Evolutionary conservation across 768 basidiomycete genomes (phyloP).

Genomic region (Lactarius trivialis): DNA sequence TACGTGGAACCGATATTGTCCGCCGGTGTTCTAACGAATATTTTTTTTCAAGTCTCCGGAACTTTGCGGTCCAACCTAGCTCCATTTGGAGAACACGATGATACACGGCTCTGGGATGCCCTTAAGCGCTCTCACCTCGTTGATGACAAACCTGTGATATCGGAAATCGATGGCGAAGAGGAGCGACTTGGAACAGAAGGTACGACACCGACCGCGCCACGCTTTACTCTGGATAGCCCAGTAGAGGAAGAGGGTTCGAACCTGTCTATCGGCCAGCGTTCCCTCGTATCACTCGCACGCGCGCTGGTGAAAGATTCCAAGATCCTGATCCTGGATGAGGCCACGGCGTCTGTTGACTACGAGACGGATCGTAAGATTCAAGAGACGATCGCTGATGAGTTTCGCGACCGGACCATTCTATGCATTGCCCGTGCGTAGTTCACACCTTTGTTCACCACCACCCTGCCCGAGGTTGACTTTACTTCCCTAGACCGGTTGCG

Average conservation of each 20-base stretch:
- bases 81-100: slow-evolving; percentile 77
- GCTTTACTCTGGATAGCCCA: slow-evolving; percentile 76
- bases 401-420: slow-evolving; percentile 75
- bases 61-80: slow-evolving; percentile 84
- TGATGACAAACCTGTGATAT: slow-evolving; percentile 37
- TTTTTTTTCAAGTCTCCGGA: slow-evolving; percentile 54
- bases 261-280: slow-evolving; percentile 74
- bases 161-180: slow-evolving; percentile 31
- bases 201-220: slow-evolving; percentile 24
- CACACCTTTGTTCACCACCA: background rate
- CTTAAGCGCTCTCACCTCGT: slow-evolving; percentile 79
- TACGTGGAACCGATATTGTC: slow-evolving; percentile 39
- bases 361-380: slow-evolving; percentile 91
- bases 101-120: slow-evolving; percentile 82
- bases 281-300: slow-evolving; percentile 79
- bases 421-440: slow-evolving; percentile 75
- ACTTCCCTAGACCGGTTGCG: slow-evolving; percentile 58
- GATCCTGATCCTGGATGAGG: slow-evolving; percentile 86
- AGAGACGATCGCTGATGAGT: slow-evolving; percentile 79
- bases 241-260: slow-evolving; percentile 87
- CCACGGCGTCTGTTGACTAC: slow-evolving; percentile 85
- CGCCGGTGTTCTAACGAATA: slow-evolving; percentile 13
- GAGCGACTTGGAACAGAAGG: slow-evolving; percentile 32
- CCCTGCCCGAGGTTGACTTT: background rate
- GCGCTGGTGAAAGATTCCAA: slow-evolving; percentile 82